Percentiles rank a stretch among this genome's conserved stretches.
Evolutionary conservation across 2,329 filamentous ascomycete species (phyloP).

Genomic region (Anisogramma anomala): DNA sequence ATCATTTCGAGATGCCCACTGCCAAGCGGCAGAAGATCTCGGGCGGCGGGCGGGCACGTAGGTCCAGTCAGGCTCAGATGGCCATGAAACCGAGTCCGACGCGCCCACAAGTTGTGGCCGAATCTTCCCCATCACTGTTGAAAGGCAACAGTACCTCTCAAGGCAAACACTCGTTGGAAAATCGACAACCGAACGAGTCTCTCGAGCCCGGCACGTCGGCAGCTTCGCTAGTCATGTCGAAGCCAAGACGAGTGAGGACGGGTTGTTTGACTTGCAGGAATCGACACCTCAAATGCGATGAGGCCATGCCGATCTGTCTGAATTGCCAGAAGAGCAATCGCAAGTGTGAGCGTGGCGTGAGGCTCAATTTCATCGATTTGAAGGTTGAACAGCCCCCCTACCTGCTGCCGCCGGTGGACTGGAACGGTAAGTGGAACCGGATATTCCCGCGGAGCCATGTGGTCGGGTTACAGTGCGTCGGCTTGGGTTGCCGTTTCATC

Average conservation of each 20-base stretch:
- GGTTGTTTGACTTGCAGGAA: slow-evolving; percentile 86
- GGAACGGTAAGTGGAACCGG: slow-evolving; percentile 38
- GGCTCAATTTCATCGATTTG: slow-evolving; percentile 85
- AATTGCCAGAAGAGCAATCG: slow-evolving; percentile 86
- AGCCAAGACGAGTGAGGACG: slow-evolving; percentile 78
- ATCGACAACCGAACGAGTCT: slow-evolving; percentile 1
- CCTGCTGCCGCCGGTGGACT: slow-evolving; percentile 50
- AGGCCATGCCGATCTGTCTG: slow-evolving; percentile 49
- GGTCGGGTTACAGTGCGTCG: background rate
- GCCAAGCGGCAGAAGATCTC: slow-evolving; percentile 12
- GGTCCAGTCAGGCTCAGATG: background rate
- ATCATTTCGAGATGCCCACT: slow-evolving; percentile 11
- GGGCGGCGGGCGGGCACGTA: slow-evolving; percentile 1
- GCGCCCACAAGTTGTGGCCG: background rate
- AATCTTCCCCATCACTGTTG: background rate
- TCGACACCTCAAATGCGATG: slow-evolving; percentile 84
- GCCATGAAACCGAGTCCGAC: background rate
- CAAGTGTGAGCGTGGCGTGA: slow-evolving; percentile 72
- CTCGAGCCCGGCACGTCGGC: background rate
- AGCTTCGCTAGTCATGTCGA: slow-evolving; percentile 23
- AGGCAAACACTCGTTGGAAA: background rate
- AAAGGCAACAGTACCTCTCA: background rate
- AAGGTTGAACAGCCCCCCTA: slow-evolving; percentile 58
- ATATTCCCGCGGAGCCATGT: background rate
- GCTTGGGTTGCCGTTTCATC: background rate